Evolutionary conservation across 768 basidiomycete genomes (phyloP).

Genomic region (Cytidiella melzeri): DNA sequence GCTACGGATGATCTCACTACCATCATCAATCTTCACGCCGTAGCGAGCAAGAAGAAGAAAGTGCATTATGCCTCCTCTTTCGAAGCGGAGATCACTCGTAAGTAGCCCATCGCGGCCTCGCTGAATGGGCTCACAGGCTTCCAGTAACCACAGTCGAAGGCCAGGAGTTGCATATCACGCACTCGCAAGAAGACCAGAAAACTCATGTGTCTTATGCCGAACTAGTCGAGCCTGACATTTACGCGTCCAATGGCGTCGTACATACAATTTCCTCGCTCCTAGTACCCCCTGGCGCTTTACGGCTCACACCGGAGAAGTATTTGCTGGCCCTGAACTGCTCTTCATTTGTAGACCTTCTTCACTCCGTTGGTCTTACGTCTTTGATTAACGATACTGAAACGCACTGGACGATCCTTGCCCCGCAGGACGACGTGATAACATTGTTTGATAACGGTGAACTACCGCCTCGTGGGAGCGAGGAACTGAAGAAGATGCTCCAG

Average conservation of each 20-base stretch:
- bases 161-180: conserved; percentile 52
- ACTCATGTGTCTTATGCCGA: conserved; percentile 51
- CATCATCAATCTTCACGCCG: conserved; percentile 76
- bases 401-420: conserved; percentile 87
- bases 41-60: conserved; percentile 35
- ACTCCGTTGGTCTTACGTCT: conserved; percentile 67
- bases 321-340: conserved; percentile 90
- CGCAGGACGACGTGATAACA: conserved; percentile 76
- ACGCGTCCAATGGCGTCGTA: conserved; percentile 91
- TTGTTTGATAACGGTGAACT: conserved; percentile 46
- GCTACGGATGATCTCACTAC: conserved; percentile 72
- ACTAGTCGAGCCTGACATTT: conserved; percentile 75
- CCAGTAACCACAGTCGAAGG: conserved; percentile 71
- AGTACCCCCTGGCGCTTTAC: conserved; percentile 65
- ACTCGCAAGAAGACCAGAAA: conserved; percentile 38
- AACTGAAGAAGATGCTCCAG: conserved; percentile 65
- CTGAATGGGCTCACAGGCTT: background rate
- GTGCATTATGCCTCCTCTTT: conserved; percentile 71
- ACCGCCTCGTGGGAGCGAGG: conserved; percentile 59
- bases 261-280: conserved; percentile 85
- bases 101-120: conserved; percentile 27
- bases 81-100: conserved; percentile 44
- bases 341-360: conserved; percentile 81
- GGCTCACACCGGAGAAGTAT: conserved; percentile 90
- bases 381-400: conserved; percentile 66